Percentiles rank a stretch among this genome's conserved stretches.
Conservation (phyloP, 169 alveolate genomes). For the Eimeria praecox region DNA sequence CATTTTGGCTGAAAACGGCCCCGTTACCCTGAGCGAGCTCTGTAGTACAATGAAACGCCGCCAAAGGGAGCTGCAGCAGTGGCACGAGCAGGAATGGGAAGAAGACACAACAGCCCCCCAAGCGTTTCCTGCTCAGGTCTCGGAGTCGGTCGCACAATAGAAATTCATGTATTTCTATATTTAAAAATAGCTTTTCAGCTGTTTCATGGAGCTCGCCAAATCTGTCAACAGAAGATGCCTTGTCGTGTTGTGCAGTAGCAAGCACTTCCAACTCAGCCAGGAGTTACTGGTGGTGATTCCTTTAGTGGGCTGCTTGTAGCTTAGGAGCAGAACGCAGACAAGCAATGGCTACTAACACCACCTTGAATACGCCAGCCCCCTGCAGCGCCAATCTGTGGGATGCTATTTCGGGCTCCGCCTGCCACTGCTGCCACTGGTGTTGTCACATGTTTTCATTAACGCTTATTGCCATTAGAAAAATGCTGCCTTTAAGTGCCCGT, state of each 20-base stretch:
- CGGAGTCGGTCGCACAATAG: not conserved
- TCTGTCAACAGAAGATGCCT: not conserved
- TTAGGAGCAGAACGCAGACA: not conserved
- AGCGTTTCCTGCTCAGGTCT: not conserved
- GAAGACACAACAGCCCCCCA: conserved; percentile 1
- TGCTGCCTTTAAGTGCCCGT: not conserved
- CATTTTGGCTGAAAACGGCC: conserved; percentile 56
- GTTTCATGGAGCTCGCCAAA: too few relatives aligned
- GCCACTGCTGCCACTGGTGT: not conserved
- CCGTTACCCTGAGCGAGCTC: conserved; percentile 8
- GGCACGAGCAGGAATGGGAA: conserved; percentile 69
- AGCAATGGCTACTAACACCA: not conserved
- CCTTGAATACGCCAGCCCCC: not conserved
- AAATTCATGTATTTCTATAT: not conserved
- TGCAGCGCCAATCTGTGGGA: not conserved
- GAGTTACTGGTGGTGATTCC: not conserved
- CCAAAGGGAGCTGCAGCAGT: conserved; percentile 16
- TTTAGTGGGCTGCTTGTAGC: not conserved
- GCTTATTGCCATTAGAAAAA: too few relatives aligned
- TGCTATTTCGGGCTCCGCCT: not conserved
- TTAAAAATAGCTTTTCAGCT: not conserved
- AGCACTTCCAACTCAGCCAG: not conserved
- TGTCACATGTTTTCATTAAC: not conserved
- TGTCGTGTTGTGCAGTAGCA: not conserved
- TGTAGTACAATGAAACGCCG: conserved; percentile 29